These are phyloP conservation scores for Rhododendron ferrugineum DNA, from an alignment of 148 eudicot genomes.

Conservation along the genomic window DNA sequence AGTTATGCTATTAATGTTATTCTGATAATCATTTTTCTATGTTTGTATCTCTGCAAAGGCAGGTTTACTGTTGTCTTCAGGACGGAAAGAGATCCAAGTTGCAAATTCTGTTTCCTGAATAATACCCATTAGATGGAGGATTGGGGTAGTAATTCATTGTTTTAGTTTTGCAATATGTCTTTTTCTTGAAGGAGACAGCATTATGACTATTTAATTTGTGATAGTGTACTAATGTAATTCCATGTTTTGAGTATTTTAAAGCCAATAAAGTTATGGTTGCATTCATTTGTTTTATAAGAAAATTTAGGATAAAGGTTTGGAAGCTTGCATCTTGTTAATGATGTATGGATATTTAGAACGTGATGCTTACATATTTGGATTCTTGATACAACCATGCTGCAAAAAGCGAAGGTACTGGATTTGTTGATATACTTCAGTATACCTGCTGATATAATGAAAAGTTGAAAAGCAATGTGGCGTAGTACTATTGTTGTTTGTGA, in stretches of 20 bases:
- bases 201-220: background rate
- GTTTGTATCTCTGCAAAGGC: background rate
- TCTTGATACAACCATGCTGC: background rate
- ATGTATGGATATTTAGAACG: background rate
- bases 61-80: background rate
- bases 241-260: background rate
- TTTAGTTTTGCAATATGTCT: background rate
- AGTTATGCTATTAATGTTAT: background rate
- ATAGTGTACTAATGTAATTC: background rate
- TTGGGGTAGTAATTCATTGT: background rate
- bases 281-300: background rate
- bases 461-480: background rate
- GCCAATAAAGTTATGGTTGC: background rate
- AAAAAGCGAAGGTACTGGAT: background rate
- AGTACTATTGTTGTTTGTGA: background rate
- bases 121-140: constrained; percentile 3
- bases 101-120: background rate
- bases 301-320: background rate
- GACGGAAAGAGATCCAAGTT: background rate
- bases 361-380: background rate
- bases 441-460: background rate
- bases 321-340: background rate
- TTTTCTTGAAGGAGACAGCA: background rate
- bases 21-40: background rate
- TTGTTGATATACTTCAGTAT: background rate